A percentile compares a stretch with the other conserved stretches of the same genome.
These are phyloP conservation scores for Pistacia integerrima DNA, from an alignment of 345 rosid species.

Conservation along the genomic window DNA sequence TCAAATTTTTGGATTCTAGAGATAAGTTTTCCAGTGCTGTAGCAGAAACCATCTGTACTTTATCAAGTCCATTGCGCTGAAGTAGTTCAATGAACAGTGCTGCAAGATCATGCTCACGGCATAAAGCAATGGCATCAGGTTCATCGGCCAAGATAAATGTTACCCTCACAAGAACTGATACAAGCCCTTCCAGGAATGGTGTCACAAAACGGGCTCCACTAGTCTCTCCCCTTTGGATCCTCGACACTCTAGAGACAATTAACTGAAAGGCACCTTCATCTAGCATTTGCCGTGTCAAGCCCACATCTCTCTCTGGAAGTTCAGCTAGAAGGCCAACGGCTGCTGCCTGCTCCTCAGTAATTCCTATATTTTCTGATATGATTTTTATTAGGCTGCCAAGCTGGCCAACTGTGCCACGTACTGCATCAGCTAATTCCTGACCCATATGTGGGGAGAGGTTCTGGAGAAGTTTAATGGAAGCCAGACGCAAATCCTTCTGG, in stretches of 20 bases:
- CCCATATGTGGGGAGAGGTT: slow-evolving; percentile 85
- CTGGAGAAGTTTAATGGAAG: slow-evolving; percentile 82
- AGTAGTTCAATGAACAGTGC: slow-evolving; percentile 71
- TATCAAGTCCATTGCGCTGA: slow-evolving; percentile 70
- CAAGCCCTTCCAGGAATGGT: slow-evolving; percentile 81
- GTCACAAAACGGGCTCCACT: slow-evolving; percentile 75
- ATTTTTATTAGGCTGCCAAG: slow-evolving; percentile 69
- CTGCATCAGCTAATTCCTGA: slow-evolving; percentile 75
- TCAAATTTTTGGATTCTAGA: slow-evolving; percentile 73
- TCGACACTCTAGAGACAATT: slow-evolving; percentile 52
- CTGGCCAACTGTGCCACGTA: slow-evolving; percentile 84
- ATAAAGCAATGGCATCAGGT: slow-evolving; percentile 57
- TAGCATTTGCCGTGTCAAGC: slow-evolving; percentile 82
- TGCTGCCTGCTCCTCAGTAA: slow-evolving; percentile 88
- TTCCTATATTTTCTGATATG: slow-evolving; percentile 66
- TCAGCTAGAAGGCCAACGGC: slow-evolving; percentile 92
- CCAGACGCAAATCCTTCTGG: slow-evolving; percentile 74
- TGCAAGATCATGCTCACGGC: slow-evolving; percentile 66
- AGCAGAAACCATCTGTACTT: slow-evolving; percentile 82
- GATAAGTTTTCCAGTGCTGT: slow-evolving; percentile 87
- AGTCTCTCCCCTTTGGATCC: slow-evolving; percentile 71
- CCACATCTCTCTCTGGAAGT: slow-evolving; percentile 94
- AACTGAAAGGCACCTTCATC: slow-evolving; percentile 71
- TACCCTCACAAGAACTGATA: slow-evolving; percentile 69
- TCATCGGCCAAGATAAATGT: slow-evolving; percentile 79